Evolutionary conservation across 768 basidiomycete genomes (phyloP), one percentile per base, ranked within the genome.

Genomic region (Clathrus columnatus): DNA sequence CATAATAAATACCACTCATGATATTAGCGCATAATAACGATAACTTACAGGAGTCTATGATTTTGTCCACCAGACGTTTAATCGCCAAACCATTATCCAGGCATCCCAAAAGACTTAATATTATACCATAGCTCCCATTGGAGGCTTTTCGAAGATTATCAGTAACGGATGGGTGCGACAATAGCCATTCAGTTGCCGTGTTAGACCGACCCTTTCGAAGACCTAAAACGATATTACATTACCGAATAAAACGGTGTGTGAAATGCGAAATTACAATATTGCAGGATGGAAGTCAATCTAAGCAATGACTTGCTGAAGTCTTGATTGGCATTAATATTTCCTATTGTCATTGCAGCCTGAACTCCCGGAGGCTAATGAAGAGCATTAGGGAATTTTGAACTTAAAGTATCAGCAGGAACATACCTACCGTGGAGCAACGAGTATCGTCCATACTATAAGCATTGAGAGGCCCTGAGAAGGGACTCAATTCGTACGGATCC

Each of bases 31-130:
- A 45, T 24, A 30, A 56, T 45, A 41, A 18, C 28, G 57, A 77
- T 74, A 72, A 48, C 72, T 59, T 51, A 78, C 81, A 82, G 29
- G 83, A 76, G 65, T 99, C 94, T 53, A 98, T 85, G 56, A 96
- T 81, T 11, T 82, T 78, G 69, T 99, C 96, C 0, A 94, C 94
- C 1, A 98, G 75, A 54, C 74, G 82, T 73, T 99, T 99, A n/a
- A 84, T 80, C 61, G 81, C 80, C 29, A 84, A 69, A 0, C 96
- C 96, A 51, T 86, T 77, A 61, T 98, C 96, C 47, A 99, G 70
- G 61, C 86, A 92, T n/a, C 94, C 94, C 5, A 98, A 75, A 46
- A 99, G 76, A 64, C 91, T 91, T 27, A 98, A 79, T 41, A 99
- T 85, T 42, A 94, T 74, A 49, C 91, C 83, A 65, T 96, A 99